Base-by-base conservation (phyloP, 305 asterid species). In the Coffea humblotiana region DNA sequence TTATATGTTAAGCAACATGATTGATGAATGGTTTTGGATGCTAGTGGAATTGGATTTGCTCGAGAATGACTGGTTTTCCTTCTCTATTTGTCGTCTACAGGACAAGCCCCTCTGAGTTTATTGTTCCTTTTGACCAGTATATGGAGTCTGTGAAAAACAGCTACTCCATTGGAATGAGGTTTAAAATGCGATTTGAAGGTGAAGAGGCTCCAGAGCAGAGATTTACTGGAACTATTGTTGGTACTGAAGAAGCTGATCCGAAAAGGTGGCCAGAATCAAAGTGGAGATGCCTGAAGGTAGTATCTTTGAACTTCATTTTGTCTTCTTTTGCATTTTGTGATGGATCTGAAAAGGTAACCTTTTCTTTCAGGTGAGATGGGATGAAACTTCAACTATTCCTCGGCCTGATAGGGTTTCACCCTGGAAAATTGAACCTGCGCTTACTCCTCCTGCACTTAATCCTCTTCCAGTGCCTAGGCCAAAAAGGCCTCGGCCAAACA, bases 141-240 rank as follows among this genome's bases (percentile, higher is more conserved):
- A 86, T 87, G 90, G 99, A 96, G 87, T 90, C 97, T 74, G 74
- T 89, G 58, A 94, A 90, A 86, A 90, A 82, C 78, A 91, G 88
- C 83, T 95, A 92, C 77, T 88, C 99, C 1, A 88, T 95, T 79
- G 99, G 98, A 73, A 92, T 92, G 98, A 86, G 99, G 86, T 95
- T 95, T 77, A 95, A 94, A 85, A 95, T 95, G 99, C 89, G 92
- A 88, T 95, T 95, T 21, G 99, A 95, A 92, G 99, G 99, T 80
- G 99, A 95, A 90, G 99, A 95, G 88, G 92, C 97, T 75, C 99
- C 98, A 23, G 99, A 95, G 88, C 98, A 94, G 89, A 94, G 99
- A 89, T 94, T 92, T 75, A 90, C 97, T 79, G 99, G 99, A 78
- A 96, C 98, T 72, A 89, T 96, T 78, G 92, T 96, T 82, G 99